Evolutionary conservation across 257 asterid genomes (phyloP).

Genomic region (Ilex aquifolium): DNA sequence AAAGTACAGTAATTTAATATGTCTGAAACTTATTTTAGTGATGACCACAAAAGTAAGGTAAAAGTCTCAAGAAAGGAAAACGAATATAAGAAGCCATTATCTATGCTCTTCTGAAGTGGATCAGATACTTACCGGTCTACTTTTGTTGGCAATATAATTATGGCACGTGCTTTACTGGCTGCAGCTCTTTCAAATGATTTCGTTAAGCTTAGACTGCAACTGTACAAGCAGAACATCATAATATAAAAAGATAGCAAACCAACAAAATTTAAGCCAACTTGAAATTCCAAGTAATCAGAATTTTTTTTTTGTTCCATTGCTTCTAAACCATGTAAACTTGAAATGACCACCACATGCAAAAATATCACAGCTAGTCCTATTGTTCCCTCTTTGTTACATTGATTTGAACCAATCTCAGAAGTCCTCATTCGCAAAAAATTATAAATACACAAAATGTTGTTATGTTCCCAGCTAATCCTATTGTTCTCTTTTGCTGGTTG

Average conservation of each 20-base stretch:
- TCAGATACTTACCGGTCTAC: conserved; percentile 62
- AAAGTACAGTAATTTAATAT: too few species aligned
- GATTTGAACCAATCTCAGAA: not conserved
- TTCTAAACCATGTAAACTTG: not conserved
- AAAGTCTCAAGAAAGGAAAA: not conserved
- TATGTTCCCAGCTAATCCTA: too few species aligned
- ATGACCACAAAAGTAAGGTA: not conserved
- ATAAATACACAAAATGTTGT: not conserved
- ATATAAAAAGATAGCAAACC: conserved; percentile 4
- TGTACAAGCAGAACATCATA: conserved; percentile 28
- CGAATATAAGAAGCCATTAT: not conserved
- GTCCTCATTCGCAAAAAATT: not conserved
- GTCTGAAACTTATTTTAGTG: not conserved
- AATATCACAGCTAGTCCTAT: not conserved
- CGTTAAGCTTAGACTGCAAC: conserved; percentile 90
- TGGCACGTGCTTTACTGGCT: conserved; percentile 89
- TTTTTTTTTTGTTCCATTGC: not conserved
- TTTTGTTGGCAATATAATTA: conserved; percentile 81
- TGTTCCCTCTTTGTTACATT: not conserved
- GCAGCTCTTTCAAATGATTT: conserved; percentile 97
- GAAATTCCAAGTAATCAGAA: not conserved
- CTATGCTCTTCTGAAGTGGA: conserved; percentile 2
- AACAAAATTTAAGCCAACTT: not conserved
- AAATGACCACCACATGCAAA: not conserved
- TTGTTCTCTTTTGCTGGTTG: too few species aligned